Base-by-base conservation (phyloP, 2,329 filamentous ascomycete genomes). In the Plectosphaerella plurivora region DNA sequence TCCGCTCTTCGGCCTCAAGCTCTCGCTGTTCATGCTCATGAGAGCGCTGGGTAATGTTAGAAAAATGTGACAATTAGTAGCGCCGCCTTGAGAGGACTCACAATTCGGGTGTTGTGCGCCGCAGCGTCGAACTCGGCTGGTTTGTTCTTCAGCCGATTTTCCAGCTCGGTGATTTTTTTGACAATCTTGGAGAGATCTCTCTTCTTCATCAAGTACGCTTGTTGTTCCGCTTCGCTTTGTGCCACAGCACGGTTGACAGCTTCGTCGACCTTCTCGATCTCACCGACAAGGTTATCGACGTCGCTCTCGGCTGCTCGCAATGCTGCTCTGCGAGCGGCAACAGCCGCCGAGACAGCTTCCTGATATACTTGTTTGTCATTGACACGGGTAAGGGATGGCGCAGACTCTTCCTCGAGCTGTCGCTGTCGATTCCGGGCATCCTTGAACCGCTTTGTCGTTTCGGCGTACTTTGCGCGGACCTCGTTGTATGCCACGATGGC, bases 101-200 rank as follows among this genome's bases (percentile, higher is more conserved):
- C 87, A 67, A 91, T 86, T 57, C 82, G 82, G 50, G 83, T 79
- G 58, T 93, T 94, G 72, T 84, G 92, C 5, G 82, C 82, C 5
- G 78, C 73, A 10, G 82, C 68, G 63, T 94, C 84, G 62, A 94
- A 91, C 6, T 85, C 79, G 0, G 79, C 73, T 0, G 87, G 84
- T 12, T 77, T 76, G 44, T 85, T 80, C 53, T 84, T 79, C 57
- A 84, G 69, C 55, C 82, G 78, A 5, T 79, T 83, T 63, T 88
- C 78, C n/a, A 92, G 70, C 7, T 73, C 72, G 3, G 77, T 81
- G 46, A 96, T 84, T 24, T 71, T 78, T 44, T 77, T 75, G 46
- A 78, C 76, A n/a, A 79, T 69, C 20, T 71, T 67, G 14, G 67
- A 67, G 1, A 80, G 57, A 7, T 84, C 80, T 44, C 75, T 71